Evolutionary conservation across 2,329 filamentous ascomycete species (phyloP).

Genomic region (Talaromyces sp.): DNA sequence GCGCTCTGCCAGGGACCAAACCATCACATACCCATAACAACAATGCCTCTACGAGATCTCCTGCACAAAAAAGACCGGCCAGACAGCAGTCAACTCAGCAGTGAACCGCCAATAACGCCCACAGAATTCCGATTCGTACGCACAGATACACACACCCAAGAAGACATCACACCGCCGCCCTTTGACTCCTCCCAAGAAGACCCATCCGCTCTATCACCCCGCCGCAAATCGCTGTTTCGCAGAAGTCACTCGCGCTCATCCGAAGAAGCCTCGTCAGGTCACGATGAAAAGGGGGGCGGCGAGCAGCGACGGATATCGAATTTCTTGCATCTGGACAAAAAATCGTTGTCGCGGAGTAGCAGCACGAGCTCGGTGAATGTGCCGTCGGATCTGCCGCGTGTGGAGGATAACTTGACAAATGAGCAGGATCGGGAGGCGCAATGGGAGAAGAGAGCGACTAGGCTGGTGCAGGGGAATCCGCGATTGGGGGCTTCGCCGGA

Average conservation of each 20-base stretch:
- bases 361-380: conserved; percentile 57
- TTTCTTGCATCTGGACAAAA: conserved; percentile 26
- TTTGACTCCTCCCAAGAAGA: conserved; percentile 24
- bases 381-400: conserved; percentile 72
- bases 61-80: conserved; percentile 51
- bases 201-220: conserved; percentile 23
- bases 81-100: conserved; percentile 7
- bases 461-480: conserved; percentile 61
- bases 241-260: conserved; percentile 24
- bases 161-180: conserved; percentile 67
- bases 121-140: conserved; percentile 68
- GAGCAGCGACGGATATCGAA: conserved; percentile 29
- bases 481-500: conserved; percentile 36
- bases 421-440: conserved; percentile 58
- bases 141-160: conserved; percentile 73
- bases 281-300: conserved; percentile 17
- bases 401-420: conserved; percentile 48
- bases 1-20: not conserved
- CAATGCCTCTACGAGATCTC: conserved; percentile 56
- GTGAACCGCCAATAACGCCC: conserved; percentile 36
- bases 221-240: conserved; percentile 27
- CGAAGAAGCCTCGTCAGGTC: not conserved
- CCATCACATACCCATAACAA: conserved; percentile 21
- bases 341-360: conserved; percentile 17
- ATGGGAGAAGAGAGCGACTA: conserved; percentile 93